Evolutionary conservation across 768 basidiomycete species (phyloP).

Genomic region (Suillus ampliporus): DNA sequence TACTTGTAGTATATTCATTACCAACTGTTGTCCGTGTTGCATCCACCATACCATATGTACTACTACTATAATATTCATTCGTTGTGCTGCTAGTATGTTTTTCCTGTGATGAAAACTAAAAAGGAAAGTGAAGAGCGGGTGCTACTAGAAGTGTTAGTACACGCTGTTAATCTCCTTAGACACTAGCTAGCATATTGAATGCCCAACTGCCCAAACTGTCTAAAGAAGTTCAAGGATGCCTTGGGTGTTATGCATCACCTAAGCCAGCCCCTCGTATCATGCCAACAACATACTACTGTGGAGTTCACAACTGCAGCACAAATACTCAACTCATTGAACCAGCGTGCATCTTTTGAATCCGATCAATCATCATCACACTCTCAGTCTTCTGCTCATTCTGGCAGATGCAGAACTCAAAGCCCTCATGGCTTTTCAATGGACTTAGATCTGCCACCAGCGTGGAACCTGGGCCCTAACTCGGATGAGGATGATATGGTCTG

Average conservation of each 20-base stretch:
- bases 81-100: background rate
- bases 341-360: background rate
- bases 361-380: background rate
- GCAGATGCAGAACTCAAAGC: background rate
- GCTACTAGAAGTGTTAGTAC: background rate
- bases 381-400: background rate
- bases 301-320: background rate
- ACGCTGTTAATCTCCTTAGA: background rate
- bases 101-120: background rate
- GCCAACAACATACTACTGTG: background rate
- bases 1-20: background rate
- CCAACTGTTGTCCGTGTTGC: background rate
- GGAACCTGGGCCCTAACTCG: background rate
- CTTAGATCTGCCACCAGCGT: background rate
- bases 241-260: background rate
- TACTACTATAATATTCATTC: background rate
- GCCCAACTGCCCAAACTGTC: background rate
- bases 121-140: background rate
- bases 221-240: constrained; percentile 7
- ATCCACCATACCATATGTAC: background rate
- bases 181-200: background rate
- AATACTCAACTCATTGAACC: background rate
- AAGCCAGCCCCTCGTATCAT: constrained; percentile 4
- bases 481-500: constrained; percentile 1
- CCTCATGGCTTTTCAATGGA: background rate